A percentile compares a stretch with the other conserved stretches of the same genome.
phyloP scores from a whole-genome alignment of 768 basidiomycete species.

The Pleurotus cornucopiae region DNA sequence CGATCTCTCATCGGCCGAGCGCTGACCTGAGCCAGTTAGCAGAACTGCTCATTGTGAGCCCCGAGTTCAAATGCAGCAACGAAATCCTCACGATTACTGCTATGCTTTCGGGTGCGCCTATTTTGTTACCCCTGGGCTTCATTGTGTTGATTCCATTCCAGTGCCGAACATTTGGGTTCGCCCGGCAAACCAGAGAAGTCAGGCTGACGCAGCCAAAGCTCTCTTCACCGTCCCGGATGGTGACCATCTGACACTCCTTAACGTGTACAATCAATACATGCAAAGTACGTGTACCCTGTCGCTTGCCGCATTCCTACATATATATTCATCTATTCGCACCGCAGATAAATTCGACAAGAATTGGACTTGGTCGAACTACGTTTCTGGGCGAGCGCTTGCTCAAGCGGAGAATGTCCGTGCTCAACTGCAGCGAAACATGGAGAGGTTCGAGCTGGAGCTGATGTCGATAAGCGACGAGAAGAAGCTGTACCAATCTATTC shows the following conservation, averaged over 20 bases:
- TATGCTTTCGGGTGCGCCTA: constrained; percentile 81
- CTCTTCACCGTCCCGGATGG: constrained; percentile 87
- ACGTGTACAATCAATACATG: constrained; percentile 92
- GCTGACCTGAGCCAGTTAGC: constrained; percentile 53
- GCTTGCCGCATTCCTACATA: not conserved
- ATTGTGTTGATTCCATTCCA: constrained; percentile 17
- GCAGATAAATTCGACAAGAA: constrained; percentile 72
- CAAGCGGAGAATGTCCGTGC: constrained; percentile 93
- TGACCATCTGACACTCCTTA: constrained; percentile 93
- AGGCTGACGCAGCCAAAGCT: constrained; percentile 91
- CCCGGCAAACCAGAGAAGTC: constrained; percentile 81
- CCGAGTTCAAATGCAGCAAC: constrained; percentile 94
- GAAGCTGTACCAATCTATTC: constrained; percentile 70
- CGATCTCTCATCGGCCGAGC: not conserved
- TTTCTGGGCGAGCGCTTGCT: constrained; percentile 75
- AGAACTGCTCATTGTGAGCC: constrained; percentile 90
- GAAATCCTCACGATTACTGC: constrained; percentile 94
- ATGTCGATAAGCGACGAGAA: constrained; percentile 64
- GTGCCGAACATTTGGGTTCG: constrained; percentile 95
- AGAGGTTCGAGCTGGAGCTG: constrained; percentile 78
- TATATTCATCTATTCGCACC: not conserved
- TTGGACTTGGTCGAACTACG: constrained; percentile 91
- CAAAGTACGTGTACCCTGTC: constrained; percentile 49
- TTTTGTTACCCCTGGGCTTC: not conserved
- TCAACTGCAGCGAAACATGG: constrained; percentile 89